Evolutionary conservation across 1,139 yeast species (phyloP), one percentile per base, ranked within the genome.

Genomic region (Suhomyces yuchorum): DNA sequence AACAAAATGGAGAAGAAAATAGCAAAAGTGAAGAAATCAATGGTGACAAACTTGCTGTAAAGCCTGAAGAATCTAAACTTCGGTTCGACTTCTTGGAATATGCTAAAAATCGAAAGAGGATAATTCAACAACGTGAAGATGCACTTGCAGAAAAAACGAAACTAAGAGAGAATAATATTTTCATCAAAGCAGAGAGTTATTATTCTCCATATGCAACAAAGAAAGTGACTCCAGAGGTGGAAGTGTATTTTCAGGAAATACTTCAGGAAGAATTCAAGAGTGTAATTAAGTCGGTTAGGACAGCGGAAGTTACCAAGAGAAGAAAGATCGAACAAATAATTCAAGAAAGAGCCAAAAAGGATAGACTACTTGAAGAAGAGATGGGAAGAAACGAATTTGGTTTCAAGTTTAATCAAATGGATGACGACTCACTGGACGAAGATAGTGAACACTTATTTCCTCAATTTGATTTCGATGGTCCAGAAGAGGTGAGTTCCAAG

Each of bases 11-110:
- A 7, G 15, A 19, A 14, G 15, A 26, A 33, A 15, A 11, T 11
- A 19, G 7, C 11, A 19, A 17, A 14, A 24, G 11, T 11, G 15
- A 34, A 8, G 32, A 28, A 9, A 20, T 15, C 5, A 20, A 33
- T 8, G 20, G 24, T 3, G 20, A 4, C 19, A 15, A 20, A 8
- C 24, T 23, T 4, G 24, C 26, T 4, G 7, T 15, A 3, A 43
- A 37, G 28, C 23, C 33, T 2, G 46, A 43, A 12, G 47, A 44
- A 19, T n/a, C 37, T 11, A 44, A 35, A 12, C 30, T 18, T 42
- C 54, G 60, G 7, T 79, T 84, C 52, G 85, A 85, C 62, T 73
- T 85, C 40, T 78, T 74, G 11, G 79, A 68, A 34, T 83, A 82
- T 58, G 84, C 89, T 0, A 65, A 68, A 11, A 72, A 73, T 40